Conservation (phyloP, 768 basidiomycete genomes). For the Mycena olivaceomarginata region DNA sequence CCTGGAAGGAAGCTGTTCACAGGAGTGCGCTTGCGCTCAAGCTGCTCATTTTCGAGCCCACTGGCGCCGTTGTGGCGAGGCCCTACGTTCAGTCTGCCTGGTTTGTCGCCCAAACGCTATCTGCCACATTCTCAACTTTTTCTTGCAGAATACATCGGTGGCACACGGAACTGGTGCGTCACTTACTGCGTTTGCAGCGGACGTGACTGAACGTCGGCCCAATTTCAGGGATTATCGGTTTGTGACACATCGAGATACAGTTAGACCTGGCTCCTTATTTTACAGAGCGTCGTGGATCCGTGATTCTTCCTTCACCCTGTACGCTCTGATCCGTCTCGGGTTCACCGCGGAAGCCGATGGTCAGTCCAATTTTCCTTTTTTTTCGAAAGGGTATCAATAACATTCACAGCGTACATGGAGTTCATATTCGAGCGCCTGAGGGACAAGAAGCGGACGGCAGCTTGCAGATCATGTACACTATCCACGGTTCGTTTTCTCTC, state of each 20-base stretch:
- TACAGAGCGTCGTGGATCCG: slow-evolving; percentile 91
- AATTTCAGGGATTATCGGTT: slow-evolving; percentile 78
- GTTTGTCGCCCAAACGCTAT: slow-evolving; percentile 53
- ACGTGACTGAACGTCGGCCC: not conserved
- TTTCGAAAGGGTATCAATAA: not conserved
- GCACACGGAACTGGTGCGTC: slow-evolving; percentile 88
- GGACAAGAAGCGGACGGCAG: slow-evolving; percentile 93
- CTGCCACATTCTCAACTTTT: not conserved
- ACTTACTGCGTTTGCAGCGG: not conserved
- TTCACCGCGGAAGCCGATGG: slow-evolving; percentile 95
- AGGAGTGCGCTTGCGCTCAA: slow-evolving; percentile 96
- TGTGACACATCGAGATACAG: slow-evolving; percentile 11
- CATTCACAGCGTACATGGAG: slow-evolving; percentile 84
- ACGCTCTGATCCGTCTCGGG: slow-evolving; percentile 94
- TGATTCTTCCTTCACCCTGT: slow-evolving; percentile 97
- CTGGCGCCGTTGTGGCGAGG: slow-evolving; percentile 96
- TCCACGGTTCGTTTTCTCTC: slow-evolving; percentile 76
- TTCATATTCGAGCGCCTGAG: slow-evolving; percentile 92
- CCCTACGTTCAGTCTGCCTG: slow-evolving; percentile 96
- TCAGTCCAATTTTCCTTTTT: slow-evolving; percentile 54
- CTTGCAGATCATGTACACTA: slow-evolving; percentile 98
- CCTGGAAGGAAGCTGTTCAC: slow-evolving; percentile 97
- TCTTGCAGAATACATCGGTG: slow-evolving; percentile 70
- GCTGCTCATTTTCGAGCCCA: slow-evolving; percentile 94
- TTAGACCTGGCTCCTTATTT: not conserved